These are phyloP conservation scores for Coelastrella sp. DNA, from an alignment of 139 green algal species.

Conservation along the genomic window DNA sequence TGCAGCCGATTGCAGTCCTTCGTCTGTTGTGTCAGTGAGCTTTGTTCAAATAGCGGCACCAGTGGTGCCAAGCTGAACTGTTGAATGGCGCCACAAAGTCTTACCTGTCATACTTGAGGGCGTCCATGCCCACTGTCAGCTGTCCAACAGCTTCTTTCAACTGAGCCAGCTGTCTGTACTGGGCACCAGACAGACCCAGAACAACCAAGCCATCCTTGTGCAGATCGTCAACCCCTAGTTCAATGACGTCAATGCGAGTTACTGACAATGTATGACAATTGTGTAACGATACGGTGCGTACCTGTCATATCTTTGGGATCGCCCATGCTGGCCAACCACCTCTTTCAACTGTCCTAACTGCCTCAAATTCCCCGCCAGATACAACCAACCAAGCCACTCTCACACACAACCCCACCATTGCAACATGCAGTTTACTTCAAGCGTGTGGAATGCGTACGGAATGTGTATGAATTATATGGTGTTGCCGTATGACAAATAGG, in stretches of 20 bases:
- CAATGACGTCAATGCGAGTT: too few relatives aligned
- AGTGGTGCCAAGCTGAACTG: slow-evolving; percentile 20
- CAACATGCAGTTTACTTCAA: too few relatives aligned
- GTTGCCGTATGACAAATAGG: too few relatives aligned
- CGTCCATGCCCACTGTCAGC: background rate
- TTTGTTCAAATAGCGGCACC: slow-evolving; percentile 40
- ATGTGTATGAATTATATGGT: too few relatives aligned
- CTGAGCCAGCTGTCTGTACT: slow-evolving; percentile 45
- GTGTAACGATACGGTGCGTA: too few relatives aligned
- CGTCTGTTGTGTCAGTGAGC: slow-evolving; percentile 19
- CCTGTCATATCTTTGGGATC: too few relatives aligned
- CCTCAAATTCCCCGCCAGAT: too few relatives aligned
- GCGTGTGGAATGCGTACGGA: too few relatives aligned
- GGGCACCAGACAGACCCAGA: slow-evolving; percentile 19
- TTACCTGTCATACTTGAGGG: slow-evolving; percentile 28
- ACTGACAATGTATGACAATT: too few relatives aligned
- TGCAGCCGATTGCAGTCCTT: background rate
- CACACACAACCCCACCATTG: too few relatives aligned
- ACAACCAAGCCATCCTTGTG: slow-evolving; percentile 19
- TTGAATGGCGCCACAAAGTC: background rate
- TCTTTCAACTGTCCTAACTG: background rate
- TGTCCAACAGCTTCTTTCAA: slow-evolving; percentile 25
- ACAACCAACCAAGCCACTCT: too few relatives aligned
- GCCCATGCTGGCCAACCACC: background rate
- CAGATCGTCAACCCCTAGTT: background rate